Conservation (phyloP, 2,329 filamentous ascomycete genomes). For the Penicillium vulpinum region DNA sequence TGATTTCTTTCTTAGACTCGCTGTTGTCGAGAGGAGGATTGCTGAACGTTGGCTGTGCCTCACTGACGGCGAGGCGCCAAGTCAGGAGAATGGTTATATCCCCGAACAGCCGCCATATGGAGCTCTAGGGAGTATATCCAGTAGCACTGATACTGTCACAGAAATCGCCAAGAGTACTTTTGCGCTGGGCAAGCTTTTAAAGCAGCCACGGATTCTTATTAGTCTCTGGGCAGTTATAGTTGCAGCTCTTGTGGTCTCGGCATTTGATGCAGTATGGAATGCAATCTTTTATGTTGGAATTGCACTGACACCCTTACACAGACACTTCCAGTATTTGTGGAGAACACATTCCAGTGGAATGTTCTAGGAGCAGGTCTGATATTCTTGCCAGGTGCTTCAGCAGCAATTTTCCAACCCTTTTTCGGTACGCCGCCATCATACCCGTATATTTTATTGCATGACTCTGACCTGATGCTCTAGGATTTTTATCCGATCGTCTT, state of each 20-base stretch:
- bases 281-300: neutral
- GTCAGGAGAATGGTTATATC: constrained; percentile 8
- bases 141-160: constrained; percentile 24
- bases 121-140: neutral
- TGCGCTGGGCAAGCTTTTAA: constrained; percentile 11
- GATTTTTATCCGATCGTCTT: constrained; percentile 53
- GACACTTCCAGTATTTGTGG: constrained; percentile 54
- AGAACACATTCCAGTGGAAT: constrained; percentile 54
- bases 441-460: neutral
- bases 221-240: constrained; percentile 57
- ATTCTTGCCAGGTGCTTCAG: constrained; percentile 60
- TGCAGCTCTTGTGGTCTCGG: constrained; percentile 49
- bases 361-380: constrained; percentile 57
- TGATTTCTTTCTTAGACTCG: constrained; percentile 60
- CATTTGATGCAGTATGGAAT: constrained; percentile 47
- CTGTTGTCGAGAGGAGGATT: constrained; percentile 62
- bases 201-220: constrained; percentile 53
- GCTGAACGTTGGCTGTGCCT: constrained; percentile 36
- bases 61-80: constrained; percentile 1
- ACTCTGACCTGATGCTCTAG: constrained; percentile 34
- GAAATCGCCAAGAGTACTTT: neutral
- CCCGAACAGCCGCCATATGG: constrained; percentile 11
- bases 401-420: constrained; percentile 60
- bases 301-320: constrained; percentile 14
- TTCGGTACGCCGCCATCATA: constrained; percentile 34